phyloP scores from a whole-genome alignment of 176 grass and related monocot species.

The Oryza glumipatula region DNA sequence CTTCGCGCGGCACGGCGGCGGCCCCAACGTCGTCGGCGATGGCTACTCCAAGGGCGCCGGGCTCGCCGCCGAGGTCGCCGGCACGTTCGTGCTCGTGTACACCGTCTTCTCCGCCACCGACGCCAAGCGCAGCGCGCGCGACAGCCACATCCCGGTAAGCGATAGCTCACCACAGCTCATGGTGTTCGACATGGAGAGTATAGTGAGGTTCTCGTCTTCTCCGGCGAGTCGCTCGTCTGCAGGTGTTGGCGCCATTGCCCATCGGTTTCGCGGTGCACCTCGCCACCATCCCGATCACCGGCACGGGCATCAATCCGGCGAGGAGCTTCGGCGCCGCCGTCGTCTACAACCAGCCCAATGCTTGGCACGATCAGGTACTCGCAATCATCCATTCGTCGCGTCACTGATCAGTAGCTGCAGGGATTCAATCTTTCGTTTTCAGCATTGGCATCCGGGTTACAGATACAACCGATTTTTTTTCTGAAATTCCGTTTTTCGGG shows the following conservation, averaged over 20 bases:
- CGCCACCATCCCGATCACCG: slow-evolving; percentile 39
- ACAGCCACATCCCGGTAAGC: slow-evolving; percentile 53
- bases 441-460: too few relatives aligned
- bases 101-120: slow-evolving; percentile 62
- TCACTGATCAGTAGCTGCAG: background rate
- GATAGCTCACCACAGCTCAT: too few relatives aligned
- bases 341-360: slow-evolving; percentile 32
- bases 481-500: too few relatives aligned
- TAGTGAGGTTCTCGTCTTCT: background rate
- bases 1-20: slow-evolving; percentile 37
- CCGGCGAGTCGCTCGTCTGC: background rate
- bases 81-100: slow-evolving; percentile 59
- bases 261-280: slow-evolving; percentile 45
- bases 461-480: too few relatives aligned
- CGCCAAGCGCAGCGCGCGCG: slow-evolving; percentile 52
- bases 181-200: background rate
- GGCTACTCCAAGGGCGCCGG: slow-evolving; percentile 42
- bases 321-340: slow-evolving; percentile 50
- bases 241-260: slow-evolving; percentile 33
- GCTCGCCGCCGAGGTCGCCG: slow-evolving; percentile 50
- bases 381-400: background rate
- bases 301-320: slow-evolving; percentile 38
- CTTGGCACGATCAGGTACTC: slow-evolving; percentile 41
- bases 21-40: slow-evolving; percentile 27
- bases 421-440: too few relatives aligned